Percentiles rank a stretch among this genome's conserved stretches.
phyloP scores from a whole-genome alignment of 345 rosid species.

The Carallia pectinifolia region DNA sequence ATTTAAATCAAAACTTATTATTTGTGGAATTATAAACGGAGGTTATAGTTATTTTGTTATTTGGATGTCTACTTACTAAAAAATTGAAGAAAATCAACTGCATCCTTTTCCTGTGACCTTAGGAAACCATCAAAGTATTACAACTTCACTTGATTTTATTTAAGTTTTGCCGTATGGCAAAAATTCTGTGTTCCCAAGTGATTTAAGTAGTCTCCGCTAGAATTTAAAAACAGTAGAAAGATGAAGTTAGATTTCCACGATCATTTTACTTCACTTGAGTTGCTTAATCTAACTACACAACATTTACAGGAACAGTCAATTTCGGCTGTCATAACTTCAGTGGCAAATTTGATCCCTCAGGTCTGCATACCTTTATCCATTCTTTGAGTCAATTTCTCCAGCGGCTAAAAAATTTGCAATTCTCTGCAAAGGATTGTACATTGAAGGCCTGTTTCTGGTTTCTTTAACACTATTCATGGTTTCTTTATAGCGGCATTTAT shows the following conservation, averaged over 20 bases:
- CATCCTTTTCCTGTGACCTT: constrained; percentile 1
- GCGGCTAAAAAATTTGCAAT: not conserved
- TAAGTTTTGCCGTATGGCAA: not conserved
- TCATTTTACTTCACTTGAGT: too few species aligned
- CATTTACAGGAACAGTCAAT: constrained; percentile 77
- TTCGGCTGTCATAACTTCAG: constrained; percentile 80
- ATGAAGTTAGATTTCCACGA: too few species aligned
- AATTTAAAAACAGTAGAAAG: not conserved
- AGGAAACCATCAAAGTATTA: not conserved
- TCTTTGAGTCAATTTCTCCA: constrained; percentile 6
- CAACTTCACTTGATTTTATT: not conserved
- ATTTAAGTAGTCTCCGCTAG: not conserved
- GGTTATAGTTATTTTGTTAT: not conserved
- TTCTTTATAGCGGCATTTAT: not conserved
- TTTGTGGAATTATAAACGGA: not conserved
- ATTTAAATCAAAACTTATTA: not conserved
- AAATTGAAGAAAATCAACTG: constrained; percentile 3
- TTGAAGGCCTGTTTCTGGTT: not conserved
- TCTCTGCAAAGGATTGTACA: not conserved
- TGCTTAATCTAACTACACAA: constrained; percentile 8
- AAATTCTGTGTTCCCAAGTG: not conserved
- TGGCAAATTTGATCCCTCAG: constrained; percentile 91
- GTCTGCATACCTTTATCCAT: constrained; percentile 34
- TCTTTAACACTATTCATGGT: not conserved
- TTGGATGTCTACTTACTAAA: too few species aligned